Evolutionary conservation across 2,329 filamentous ascomycete species (phyloP).

Genomic region (Venturia nashicola): DNA sequence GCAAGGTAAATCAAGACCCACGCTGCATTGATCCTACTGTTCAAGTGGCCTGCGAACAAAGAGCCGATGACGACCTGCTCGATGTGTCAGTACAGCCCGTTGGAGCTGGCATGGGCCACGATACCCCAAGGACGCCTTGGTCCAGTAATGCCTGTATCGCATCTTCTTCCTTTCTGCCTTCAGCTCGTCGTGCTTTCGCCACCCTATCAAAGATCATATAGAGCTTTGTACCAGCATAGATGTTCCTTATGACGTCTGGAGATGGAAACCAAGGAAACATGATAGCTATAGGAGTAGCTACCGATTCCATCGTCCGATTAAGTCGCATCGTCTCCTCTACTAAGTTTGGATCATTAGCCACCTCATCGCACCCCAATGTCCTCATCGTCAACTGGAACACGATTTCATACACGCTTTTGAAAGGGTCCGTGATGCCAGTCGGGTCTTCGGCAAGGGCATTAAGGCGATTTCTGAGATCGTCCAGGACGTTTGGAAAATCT

Average conservation of each 20-base stretch:
- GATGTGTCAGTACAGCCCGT: not conserved
- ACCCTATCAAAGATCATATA: constrained; percentile 38
- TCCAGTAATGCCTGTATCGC: constrained; percentile 43
- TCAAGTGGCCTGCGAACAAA: constrained; percentile 44
- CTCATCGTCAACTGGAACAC: constrained; percentile 18
- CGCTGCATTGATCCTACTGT: constrained; percentile 42
- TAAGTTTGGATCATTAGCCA: constrained; percentile 34
- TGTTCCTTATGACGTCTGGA: constrained; percentile 28
- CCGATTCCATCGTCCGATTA: constrained; percentile 36
- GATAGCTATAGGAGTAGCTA: constrained; percentile 31
- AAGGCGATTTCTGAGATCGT: constrained; percentile 26
- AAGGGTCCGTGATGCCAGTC: constrained; percentile 36
- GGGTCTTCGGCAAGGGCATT: constrained; percentile 24
- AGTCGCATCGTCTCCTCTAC: constrained; percentile 30
- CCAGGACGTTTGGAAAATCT: constrained; percentile 25
- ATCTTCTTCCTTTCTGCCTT: constrained; percentile 34
- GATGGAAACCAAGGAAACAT: constrained; percentile 43
- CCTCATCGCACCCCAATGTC: constrained; percentile 40
- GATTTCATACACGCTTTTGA: too few relatives aligned
- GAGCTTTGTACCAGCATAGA: constrained; percentile 33
- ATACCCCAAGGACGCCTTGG: constrained; percentile 32
- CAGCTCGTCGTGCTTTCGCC: constrained; percentile 30
- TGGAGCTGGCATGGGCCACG: not conserved
- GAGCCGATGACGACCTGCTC: constrained; percentile 38
- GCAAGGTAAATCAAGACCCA: constrained; percentile 31